Evolutionary conservation across 2,329 filamentous ascomycete genomes (phyloP).

Genomic region (Trichophyton benhamiae): DNA sequence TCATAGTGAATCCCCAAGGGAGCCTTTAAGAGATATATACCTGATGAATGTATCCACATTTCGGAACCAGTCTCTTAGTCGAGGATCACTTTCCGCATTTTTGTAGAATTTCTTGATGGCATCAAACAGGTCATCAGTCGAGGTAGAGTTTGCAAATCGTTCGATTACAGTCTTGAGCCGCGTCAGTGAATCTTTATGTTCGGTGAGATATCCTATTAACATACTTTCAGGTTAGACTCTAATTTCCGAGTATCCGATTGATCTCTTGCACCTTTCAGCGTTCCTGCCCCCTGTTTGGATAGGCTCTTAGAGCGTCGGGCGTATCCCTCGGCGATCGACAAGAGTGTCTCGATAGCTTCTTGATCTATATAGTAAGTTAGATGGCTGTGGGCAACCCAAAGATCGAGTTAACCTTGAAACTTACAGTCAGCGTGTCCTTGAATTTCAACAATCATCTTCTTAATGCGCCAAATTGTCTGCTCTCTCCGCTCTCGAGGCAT

Average conservation of each 20-base stretch:
- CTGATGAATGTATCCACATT: constrained; percentile 61
- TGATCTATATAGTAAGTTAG: constrained; percentile 43
- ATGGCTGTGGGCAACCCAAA: neutral
- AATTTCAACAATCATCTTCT: constrained; percentile 96
- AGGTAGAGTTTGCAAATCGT: constrained; percentile 91
- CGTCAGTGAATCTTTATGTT: constrained; percentile 39
- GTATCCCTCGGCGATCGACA: constrained; percentile 76
- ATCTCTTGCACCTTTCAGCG: constrained; percentile 59
- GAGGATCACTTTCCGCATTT: constrained; percentile 73
- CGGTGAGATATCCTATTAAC: constrained; percentile 24
- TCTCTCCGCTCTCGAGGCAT: constrained; percentile 87
- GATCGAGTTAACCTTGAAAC: constrained; percentile 17
- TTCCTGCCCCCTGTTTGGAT: constrained; percentile 51
- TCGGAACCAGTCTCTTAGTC: constrained; percentile 84
- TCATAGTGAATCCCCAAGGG: neutral
- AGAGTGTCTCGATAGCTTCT: constrained; percentile 75
- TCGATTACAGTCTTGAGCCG: constrained; percentile 64
- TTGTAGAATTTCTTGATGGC: constrained; percentile 75
- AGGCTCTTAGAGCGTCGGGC: constrained; percentile 58
- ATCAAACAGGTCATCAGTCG: constrained; percentile 71
- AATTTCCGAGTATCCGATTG: constrained; percentile 54
- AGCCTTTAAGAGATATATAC: constrained; percentile 14
- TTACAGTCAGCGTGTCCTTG: constrained; percentile 84
- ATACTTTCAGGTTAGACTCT: constrained; percentile 65
- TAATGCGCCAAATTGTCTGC: constrained; percentile 80